A percentile compares a stretch with the other conserved stretches of the same genome.
Evolutionary conservation across 129 eudicot genomes (phyloP).

Genomic region (Logfia minima): DNA sequence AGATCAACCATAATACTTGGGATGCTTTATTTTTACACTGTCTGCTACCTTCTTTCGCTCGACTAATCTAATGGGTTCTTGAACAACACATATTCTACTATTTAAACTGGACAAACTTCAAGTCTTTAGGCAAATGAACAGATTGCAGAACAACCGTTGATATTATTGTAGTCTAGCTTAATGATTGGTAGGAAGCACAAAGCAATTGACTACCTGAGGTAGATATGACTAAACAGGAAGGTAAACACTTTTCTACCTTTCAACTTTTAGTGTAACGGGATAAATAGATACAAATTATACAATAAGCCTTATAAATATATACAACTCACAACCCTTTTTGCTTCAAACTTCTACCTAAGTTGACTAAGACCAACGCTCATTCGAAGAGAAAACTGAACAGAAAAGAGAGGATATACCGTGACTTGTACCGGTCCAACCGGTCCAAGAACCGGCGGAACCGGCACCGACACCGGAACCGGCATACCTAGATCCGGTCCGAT

Average conservation of each 20-base stretch:
- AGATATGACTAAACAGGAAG: too few relatives aligned
- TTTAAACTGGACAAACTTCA: background rate
- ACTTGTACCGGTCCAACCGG: too few relatives aligned
- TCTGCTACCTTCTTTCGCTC: background rate
- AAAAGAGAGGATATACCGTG: too few relatives aligned
- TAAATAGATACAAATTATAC: conserved; percentile 18
- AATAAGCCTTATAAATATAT: background rate
- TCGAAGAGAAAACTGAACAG: too few relatives aligned
- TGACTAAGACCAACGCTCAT: too few relatives aligned
- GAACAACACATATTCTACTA: background rate
- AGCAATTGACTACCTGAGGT: too few relatives aligned
- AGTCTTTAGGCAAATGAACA: background rate
- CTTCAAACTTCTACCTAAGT: too few relatives aligned
- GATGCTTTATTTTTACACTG: background rate
- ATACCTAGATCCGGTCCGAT: too few relatives aligned
- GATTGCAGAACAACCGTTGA: background rate
- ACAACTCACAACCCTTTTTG: too few relatives aligned
- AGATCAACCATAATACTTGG: background rate
- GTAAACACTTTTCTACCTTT: background rate
- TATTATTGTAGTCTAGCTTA: too few relatives aligned
- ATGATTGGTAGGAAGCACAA: background rate
- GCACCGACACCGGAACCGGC: too few relatives aligned
- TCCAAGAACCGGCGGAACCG: too few relatives aligned
- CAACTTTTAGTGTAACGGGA: background rate
- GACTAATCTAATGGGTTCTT: background rate